Evolutionary conservation across 371 early-diverging fungal species (phyloP), one percentile per base, ranked within the genome.

Genomic region (Mortierella sp.): DNA sequence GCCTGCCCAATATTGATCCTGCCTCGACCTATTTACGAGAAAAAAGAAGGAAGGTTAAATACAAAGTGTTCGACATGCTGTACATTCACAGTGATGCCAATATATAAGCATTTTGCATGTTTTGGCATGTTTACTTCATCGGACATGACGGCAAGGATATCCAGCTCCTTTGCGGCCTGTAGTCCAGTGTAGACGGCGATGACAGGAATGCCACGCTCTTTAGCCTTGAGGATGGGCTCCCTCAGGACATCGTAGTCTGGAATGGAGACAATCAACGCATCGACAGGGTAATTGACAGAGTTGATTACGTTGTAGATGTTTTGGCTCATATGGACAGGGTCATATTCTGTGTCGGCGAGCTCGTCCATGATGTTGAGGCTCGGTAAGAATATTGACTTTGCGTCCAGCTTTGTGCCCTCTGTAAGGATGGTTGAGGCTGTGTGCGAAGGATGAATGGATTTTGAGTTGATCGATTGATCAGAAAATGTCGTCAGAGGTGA

Each of bases 201-300:
- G 34, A 83, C 64, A 16, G 83, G 79, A 64, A 83, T 83, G n/a
- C 71, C 66, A 11, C 31, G 66, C 31, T 44, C 64, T 8, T 43
- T 64, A 26, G 78, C 83, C 9, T 34, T 64, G 22, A 34, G 41
- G 34, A 83, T 64, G 9, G 78, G 63, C 5, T 26, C 83, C 48
- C 31, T 52, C 31, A 83, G 73, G 16, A 24, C 64, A 2, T 74
- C 76, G n/a, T 48, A 66, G 47, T 78, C 79, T 0, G 83, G 83
- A 26, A 83, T 78, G 19, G 83, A 83, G 53, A 83, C 74, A 29
- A 83, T 74, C 47, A 83, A 43, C 13, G 68, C 83, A n/a, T 83
- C 55, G 29, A 64, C 73, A 6, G 63, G 24, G 29, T 41, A 2
- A n/a, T n/a, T n/a, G n/a, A n/a, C n/a, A n/a, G n/a, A n/a, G 1